Evolutionary conservation across 2,329 filamentous ascomycete genomes (phyloP).

Genomic region (Biscogniauxia marginata): DNA sequence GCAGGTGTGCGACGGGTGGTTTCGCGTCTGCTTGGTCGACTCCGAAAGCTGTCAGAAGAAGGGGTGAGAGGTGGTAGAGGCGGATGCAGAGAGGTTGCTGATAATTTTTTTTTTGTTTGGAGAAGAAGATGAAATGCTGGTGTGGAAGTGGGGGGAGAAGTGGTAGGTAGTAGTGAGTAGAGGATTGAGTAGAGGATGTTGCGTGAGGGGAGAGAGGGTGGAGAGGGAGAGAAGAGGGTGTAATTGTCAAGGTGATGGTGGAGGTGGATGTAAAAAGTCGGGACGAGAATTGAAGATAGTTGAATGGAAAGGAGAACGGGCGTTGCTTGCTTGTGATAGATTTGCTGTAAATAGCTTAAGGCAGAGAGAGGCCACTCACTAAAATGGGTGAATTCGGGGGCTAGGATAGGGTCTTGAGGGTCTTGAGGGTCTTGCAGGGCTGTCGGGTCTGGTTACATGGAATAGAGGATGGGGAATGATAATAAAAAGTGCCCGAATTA

Average conservation of each 20-base stretch:
- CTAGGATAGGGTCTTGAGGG: background rate
- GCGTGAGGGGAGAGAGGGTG: background rate
- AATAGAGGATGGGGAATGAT: background rate
- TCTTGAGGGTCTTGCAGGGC: background rate
- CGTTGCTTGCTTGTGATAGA: background rate
- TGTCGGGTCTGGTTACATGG: background rate
- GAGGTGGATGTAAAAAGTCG: too few relatives aligned
- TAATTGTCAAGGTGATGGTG: background rate
- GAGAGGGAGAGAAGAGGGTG: background rate
- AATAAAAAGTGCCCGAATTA: background rate
- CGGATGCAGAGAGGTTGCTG: background rate
- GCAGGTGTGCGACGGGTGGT: background rate
- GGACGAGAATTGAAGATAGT: too few relatives aligned
- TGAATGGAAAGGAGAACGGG: background rate
- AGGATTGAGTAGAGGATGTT: background rate
- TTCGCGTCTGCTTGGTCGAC: background rate
- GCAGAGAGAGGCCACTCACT: background rate
- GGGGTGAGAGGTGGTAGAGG: background rate
- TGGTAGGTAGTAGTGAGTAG: slow-evolving; percentile 2
- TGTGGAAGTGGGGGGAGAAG: slow-evolving; percentile 9
- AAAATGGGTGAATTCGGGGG: background rate
- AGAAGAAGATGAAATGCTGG: slow-evolving; percentile 14
- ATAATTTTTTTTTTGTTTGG: slow-evolving; percentile 14
- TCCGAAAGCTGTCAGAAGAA: background rate
- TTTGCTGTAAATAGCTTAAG: background rate